Evolutionary conservation across 306 rosid genomes (phyloP).

Genomic region (Acacia crassicarpa): DNA sequence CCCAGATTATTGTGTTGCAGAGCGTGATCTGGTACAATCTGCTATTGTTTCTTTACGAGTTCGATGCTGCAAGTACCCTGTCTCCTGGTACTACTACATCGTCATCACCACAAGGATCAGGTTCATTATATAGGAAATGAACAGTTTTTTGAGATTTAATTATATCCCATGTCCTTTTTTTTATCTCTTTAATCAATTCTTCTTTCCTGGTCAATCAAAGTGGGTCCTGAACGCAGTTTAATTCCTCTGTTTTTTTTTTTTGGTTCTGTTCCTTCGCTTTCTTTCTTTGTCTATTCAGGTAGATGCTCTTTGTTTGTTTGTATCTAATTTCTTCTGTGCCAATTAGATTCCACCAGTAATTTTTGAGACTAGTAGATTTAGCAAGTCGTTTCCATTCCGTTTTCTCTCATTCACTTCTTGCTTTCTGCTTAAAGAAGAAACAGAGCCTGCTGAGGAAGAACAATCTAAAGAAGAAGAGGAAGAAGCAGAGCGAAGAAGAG

Average conservation of each 20-base stretch:
- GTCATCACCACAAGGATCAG: constrained; percentile 59
- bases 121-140: constrained; percentile 34
- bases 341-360: neutral
- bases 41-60: constrained; percentile 76
- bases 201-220: constrained; percentile 20
- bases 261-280: constrained; percentile 6
- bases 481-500: constrained; percentile 43
- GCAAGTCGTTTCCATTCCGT: constrained; percentile 13
- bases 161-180: constrained; percentile 13
- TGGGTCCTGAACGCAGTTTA: constrained; percentile 34
- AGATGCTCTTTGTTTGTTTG: constrained; percentile 22
- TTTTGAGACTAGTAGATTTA: neutral
- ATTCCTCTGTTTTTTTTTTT: constrained; percentile 1
- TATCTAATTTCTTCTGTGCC: neutral
- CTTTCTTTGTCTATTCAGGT: constrained; percentile 23
- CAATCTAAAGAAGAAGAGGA: constrained; percentile 69
- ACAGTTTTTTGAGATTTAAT: constrained; percentile 2
- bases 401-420: constrained; percentile 28
- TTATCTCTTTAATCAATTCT: neutral
- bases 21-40: constrained; percentile 89
- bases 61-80: constrained; percentile 64
- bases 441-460: constrained; percentile 53
- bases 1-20: constrained; percentile 82
- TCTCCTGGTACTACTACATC: constrained; percentile 26
- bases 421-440: constrained; percentile 47